Evolutionary conservation across 108 stramenopile species (phyloP), one percentile per base, ranked within the genome.

Genomic region (Ochromonas danica): DNA sequence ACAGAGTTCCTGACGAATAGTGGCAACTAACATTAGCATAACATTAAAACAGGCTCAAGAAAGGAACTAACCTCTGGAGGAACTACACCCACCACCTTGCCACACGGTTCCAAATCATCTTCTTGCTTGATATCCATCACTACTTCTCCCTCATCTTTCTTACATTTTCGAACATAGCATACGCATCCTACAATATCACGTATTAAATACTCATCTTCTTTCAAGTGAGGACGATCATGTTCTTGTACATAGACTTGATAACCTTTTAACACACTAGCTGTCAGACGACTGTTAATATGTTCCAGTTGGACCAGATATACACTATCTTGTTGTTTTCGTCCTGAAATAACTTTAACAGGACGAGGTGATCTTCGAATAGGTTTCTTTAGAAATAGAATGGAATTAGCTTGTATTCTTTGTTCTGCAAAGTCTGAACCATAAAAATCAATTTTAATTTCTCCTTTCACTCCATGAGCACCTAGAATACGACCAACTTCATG

Each of bases 141-240:
- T 51, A 51, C 22, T 51, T 14, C 22, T 51, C 14, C 45, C 45
- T 14, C 22, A 6, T 6, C 6, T 51, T 51, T 51, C 6, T 51
- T 51, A 51, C 45, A 14, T 25, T 14, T 28, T 67, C 3, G 6
- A 6, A 67, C 33, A 33, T 67, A 67, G 63, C 63, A 67, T 36
- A 14, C 25, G 30, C 3, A 36, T 28, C 63, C 63, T 36, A 67
- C 31, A 3, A 67, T 14, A 67, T 67, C 63, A 6, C 35, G 27
- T 36, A 67, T 28, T 25, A 67, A 67, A 33, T 67, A 67, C 35
- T 67, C 63, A 36, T 67, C 63, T 6, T 67, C 63, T 3, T 67
- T 36, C 31, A 67, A 33, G 10, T 22, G 31, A 28, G 63, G 63
- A 10, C 63, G 63, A 67, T 67, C 63, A 6, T 67, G 33, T 10